Percentiles rank a stretch among this genome's conserved stretches.
Conservation (phyloP, 805 yeast genomes). For the Metschnikowia hibisci region DNA sequence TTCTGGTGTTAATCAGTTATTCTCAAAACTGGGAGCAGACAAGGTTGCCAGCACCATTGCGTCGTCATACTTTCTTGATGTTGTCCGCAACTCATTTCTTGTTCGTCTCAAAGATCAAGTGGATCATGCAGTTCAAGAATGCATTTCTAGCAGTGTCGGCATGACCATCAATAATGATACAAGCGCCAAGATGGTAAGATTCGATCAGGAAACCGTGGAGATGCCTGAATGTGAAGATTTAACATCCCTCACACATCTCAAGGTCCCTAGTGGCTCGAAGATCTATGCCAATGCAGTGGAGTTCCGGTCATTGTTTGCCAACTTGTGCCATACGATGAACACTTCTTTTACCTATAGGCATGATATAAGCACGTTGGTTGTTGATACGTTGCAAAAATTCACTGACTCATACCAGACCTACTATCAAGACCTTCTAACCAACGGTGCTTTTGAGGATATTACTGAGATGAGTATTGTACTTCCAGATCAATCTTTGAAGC, state of each 20-base stretch:
- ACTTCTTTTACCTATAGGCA: slow-evolving; percentile 57
- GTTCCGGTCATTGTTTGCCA: slow-evolving; percentile 45
- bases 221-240: slow-evolving; percentile 7
- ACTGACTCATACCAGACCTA: slow-evolving; percentile 30
- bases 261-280: slow-evolving; percentile 5
- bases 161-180: slow-evolving; percentile 5
- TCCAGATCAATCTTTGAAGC: slow-evolving; percentile 15
- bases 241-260: background rate
- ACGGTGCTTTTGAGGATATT: slow-evolving; percentile 23
- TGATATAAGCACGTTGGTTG: slow-evolving; percentile 47
- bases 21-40: slow-evolving; percentile 17
- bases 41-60: slow-evolving; percentile 16
- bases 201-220: slow-evolving; percentile 8
- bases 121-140: slow-evolving; percentile 46
- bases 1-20: slow-evolving; percentile 47
- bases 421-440: slow-evolving; percentile 35
- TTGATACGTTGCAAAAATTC: slow-evolving; percentile 37
- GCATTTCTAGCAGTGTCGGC: slow-evolving; percentile 17
- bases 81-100: slow-evolving; percentile 62
- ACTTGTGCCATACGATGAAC: slow-evolving; percentile 51
- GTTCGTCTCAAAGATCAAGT: slow-evolving; percentile 60
- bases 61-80: slow-evolving; percentile 51
- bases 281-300: slow-evolving; percentile 43
- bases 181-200: slow-evolving; percentile 2
- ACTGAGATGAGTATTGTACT: slow-evolving; percentile 14